Conservation (phyloP, 169 alveolate species). For the Hammondia hammondi region DNA sequence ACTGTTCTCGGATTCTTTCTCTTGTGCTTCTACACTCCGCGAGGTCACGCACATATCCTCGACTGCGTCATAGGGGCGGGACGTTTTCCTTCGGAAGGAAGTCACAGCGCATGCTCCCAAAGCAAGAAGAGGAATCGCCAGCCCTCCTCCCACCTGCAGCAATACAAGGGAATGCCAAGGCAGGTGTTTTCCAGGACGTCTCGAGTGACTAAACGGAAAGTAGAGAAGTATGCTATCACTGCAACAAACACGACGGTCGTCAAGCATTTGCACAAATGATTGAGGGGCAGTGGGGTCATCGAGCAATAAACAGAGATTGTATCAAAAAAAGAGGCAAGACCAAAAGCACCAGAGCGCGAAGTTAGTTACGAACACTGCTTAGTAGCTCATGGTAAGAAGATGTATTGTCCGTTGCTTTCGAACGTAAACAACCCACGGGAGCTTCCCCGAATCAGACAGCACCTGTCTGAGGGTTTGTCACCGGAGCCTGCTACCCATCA, state of each 20-base stretch:
- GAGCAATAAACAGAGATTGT: background rate
- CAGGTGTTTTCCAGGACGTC: background rate
- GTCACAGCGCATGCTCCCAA: background rate
- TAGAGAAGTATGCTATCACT: background rate
- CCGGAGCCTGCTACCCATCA: no score
- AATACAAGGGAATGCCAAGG: background rate
- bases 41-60: background rate
- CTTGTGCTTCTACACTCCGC: background rate
- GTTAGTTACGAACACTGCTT: no score
- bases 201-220: background rate
- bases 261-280: background rate
- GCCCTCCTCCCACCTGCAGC: slow-evolving; percentile 10
- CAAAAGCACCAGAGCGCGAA: no score
- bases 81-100: background rate
- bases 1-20: background rate
- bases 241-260: background rate
- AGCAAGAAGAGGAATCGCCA: background rate
- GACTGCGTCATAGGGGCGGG: background rate
- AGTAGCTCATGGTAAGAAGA: no score
- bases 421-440: no score
- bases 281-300: background rate
- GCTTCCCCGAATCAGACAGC: no score
- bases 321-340: no score
- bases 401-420: no score
- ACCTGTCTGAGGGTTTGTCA: no score